phyloP scores from a whole-genome alignment of 2,329 filamentous ascomycete genomes.

The Aspergillus costaricaensis region DNA sequence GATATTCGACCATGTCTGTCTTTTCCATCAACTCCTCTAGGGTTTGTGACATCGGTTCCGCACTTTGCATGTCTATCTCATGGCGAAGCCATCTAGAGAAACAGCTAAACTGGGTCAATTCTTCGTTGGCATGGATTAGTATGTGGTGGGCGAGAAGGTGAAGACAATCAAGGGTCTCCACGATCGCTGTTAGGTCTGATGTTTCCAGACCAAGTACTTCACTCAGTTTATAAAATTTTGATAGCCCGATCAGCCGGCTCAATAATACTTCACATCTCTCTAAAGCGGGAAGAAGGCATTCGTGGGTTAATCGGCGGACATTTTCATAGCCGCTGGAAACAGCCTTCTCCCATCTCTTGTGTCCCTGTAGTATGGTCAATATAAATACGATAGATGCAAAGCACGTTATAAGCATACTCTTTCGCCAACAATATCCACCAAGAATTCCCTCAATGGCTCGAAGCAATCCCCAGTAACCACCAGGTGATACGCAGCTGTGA shows the following conservation, averaged over 20 bases:
- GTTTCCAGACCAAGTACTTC: constrained; percentile 68
- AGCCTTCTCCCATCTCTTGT: constrained; percentile 93
- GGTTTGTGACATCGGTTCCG: constrained; percentile 59
- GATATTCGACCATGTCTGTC: constrained; percentile 73
- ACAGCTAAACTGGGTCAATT: constrained; percentile 72
- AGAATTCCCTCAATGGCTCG: constrained; percentile 77
- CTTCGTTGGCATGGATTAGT: constrained; percentile 69
- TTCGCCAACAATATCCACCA: constrained; percentile 79
- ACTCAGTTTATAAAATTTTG: constrained; percentile 71
- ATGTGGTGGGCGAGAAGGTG: constrained; percentile 73
- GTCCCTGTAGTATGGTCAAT: constrained; percentile 59
- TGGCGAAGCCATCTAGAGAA: constrained; percentile 85
- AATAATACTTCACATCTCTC: constrained; percentile 81
- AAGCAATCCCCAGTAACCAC: constrained; percentile 81
- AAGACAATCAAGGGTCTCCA: constrained; percentile 73
- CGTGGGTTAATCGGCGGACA: constrained; percentile 75
- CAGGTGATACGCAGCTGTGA: constrained; percentile 78
- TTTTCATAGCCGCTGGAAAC: constrained; percentile 75
- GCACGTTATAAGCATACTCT: constrained; percentile 56
- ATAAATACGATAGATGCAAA: background rate
- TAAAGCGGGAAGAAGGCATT: constrained; percentile 84
- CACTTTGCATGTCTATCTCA: constrained; percentile 75
- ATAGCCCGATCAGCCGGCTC: constrained; percentile 79
- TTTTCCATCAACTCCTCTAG: constrained; percentile 74
- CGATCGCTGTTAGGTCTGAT: constrained; percentile 60